Base-by-base conservation (phyloP, 345 rosid species). In the Noccaea bulbosa region DNA sequence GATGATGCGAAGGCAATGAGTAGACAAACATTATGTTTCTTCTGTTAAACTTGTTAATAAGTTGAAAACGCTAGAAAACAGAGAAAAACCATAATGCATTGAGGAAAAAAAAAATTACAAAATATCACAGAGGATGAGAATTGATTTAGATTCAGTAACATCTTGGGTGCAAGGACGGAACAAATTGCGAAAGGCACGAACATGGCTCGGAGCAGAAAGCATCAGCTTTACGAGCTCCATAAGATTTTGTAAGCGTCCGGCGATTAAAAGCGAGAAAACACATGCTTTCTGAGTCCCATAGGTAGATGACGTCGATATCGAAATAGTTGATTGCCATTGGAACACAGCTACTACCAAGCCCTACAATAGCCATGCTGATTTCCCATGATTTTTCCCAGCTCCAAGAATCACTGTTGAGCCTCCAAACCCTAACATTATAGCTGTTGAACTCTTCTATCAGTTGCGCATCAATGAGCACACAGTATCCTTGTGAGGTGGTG, bases 261-360 rank as follows among this genome's bases (percentile, higher is more conserved):
- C 10, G 32, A 6, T 56, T 56, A 56, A n/a, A 56, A 15, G 62
- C 15, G n/a, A 56, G 8, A 15, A 16, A 56, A 17, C 44, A 35
- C 34, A 12, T 44, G 16, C 2, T 0, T 6, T 43, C 7, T 5
- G 6, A 44, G 46, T 44, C 47, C 47, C 47, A 44, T n/a, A 11
- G 33, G 35, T 59, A 59, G 17, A 59, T 59, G 46, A 41, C 8
- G 17, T 59, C 32, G 14, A 24, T 39, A 7, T 39, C 64, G 24
- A 59, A 59, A 39, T 3, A 40, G 64, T 39, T 38, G 16, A 39
- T 22, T 39, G 64, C 64, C 34, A 38, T 3, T 59, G 64, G 64
- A 7, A 59, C 34, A 38, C 34, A 59, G 4, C 3, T 16, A 46
- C 0, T 0, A 8, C 12, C 27, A 55, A 55, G 43, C 34, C 17